phyloP scores from a whole-genome alignment of 2,329 filamentous ascomycete species.

The Fusarium sp. region DNA sequence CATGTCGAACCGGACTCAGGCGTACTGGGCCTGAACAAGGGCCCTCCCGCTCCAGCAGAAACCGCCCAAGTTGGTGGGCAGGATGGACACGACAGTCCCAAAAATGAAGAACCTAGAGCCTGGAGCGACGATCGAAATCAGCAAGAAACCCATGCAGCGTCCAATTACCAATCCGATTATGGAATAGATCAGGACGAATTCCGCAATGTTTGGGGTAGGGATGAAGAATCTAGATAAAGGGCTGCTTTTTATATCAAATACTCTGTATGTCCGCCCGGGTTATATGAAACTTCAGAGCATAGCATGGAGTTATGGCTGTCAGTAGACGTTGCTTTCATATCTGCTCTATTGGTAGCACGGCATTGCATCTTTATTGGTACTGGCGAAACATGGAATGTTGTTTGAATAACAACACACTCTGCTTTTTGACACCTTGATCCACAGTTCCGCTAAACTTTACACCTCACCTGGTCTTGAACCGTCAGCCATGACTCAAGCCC shows the following conservation, averaged over 20 bases:
- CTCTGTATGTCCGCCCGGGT: slow-evolving; percentile 16
- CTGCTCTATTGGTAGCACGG: slow-evolving; percentile 2
- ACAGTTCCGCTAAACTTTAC: not conserved
- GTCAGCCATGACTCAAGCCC: slow-evolving; percentile 35
- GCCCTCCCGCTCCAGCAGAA: slow-evolving; percentile 31
- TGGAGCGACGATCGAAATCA: slow-evolving; percentile 10
- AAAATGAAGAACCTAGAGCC: slow-evolving; percentile 31
- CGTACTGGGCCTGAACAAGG: slow-evolving; percentile 40
- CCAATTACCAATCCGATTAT: slow-evolving; percentile 44
- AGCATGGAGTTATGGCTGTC: slow-evolving; percentile 45
- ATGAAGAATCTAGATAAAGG: slow-evolving; percentile 37
- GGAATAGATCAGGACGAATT: slow-evolving; percentile 53
- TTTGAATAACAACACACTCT: not conserved
- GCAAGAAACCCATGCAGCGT: slow-evolving; percentile 16
- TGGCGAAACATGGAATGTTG: not conserved
- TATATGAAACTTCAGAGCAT: slow-evolving; percentile 20
- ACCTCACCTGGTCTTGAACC: not conserved
- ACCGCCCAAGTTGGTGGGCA: slow-evolving; percentile 10
- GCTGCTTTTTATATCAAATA: slow-evolving; percentile 30
- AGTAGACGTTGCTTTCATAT: slow-evolving; percentile 33
- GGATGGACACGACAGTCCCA: slow-evolving; percentile 35
- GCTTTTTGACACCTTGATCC: not conserved
- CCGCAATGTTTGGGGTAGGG: slow-evolving; percentile 56
- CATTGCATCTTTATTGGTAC: not conserved
- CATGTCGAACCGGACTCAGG: slow-evolving; percentile 47